Percentiles rank a stretch among this genome's conserved stretches.
Conservation (phyloP, 352 stramenopile species). For the Pythium scleroteichum region DNA sequence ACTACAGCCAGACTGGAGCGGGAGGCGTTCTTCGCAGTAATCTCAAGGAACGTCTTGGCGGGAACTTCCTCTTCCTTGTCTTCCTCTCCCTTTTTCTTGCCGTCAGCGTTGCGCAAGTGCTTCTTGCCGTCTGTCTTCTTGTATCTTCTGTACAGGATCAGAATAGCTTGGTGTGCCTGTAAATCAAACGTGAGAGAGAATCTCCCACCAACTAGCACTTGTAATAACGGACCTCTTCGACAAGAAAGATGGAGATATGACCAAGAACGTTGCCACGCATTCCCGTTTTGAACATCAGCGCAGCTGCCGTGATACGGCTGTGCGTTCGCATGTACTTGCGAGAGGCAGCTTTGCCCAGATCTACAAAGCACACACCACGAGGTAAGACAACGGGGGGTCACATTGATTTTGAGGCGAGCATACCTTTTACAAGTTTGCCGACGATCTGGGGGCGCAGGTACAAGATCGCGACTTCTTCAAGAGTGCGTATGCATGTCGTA, state of each 20-base stretch:
- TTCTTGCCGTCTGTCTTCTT: slow-evolving; percentile 28
- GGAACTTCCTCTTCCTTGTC: slow-evolving; percentile 19
- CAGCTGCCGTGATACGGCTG: slow-evolving; percentile 48
- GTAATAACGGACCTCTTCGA: slow-evolving; percentile 60
- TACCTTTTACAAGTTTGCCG: slow-evolving; percentile 84
- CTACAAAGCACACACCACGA: slow-evolving; percentile 22
- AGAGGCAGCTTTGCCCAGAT: slow-evolving; percentile 73
- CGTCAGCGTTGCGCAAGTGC: slow-evolving; percentile 30
- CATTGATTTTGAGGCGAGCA: neutral
- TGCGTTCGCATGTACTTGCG: slow-evolving; percentile 76
- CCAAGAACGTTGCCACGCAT: slow-evolving; percentile 75
- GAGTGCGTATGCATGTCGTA: slow-evolving; percentile 73
- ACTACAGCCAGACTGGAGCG: slow-evolving; percentile 68
- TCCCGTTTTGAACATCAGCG: slow-evolving; percentile 77
- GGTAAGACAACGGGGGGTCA: neutral
- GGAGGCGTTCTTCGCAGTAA: slow-evolving; percentile 60
- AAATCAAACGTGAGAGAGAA: slow-evolving; percentile 5
- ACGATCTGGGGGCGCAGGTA: slow-evolving; percentile 58
- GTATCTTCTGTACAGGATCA: slow-evolving; percentile 74
- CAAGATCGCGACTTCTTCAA: slow-evolving; percentile 67
- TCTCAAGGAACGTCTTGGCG: slow-evolving; percentile 39
- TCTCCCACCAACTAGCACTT: neutral
- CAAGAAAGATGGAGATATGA: slow-evolving; percentile 80
- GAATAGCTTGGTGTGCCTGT: slow-evolving; percentile 66
- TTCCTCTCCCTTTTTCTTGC: slow-evolving; percentile 19